phyloP scores from a whole-genome alignment of 768 basidiomycete species.

The Russula abietina region DNA sequence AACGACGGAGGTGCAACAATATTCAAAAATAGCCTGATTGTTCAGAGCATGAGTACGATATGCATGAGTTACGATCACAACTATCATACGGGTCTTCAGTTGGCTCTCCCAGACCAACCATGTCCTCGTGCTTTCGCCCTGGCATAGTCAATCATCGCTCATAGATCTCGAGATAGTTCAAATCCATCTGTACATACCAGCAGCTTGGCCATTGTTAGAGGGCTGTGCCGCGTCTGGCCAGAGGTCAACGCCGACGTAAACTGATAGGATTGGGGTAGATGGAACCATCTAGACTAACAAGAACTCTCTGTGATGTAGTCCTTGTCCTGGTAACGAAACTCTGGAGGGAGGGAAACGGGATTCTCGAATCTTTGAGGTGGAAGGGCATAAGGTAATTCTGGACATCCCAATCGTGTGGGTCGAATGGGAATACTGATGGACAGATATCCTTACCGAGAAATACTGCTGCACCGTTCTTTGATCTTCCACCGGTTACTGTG shows the following conservation, averaged over 20 bases:
- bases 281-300: conserved; percentile 27
- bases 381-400: conserved; percentile 70
- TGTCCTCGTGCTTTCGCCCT: conserved; percentile 49
- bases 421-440: neutral
- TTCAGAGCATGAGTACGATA: neutral
- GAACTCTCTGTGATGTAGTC: conserved; percentile 60
- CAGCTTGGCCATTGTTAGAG: conserved; percentile 56
- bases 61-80: neutral
- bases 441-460: conserved; percentile 50
- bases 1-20: conserved; percentile 54
- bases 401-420: neutral
- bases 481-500: conserved; percentile 50
- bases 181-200: conserved; percentile 33
- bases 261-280: neutral
- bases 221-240: conserved; percentile 55
- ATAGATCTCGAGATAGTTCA: neutral
- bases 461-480: conserved; percentile 53
- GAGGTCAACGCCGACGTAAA: neutral
- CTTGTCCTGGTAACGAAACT: conserved; percentile 51
- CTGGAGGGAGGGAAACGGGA: conserved; percentile 48
- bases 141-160: neutral
- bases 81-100: conserved; percentile 59
- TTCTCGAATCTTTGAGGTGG: conserved; percentile 62
- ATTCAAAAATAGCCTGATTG: conserved; percentile 54
- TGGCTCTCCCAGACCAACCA: conserved; percentile 60